These are phyloP conservation scores for Discostella stelligeroides DNA, from an alignment of 108 stramenopile species.

Conservation along the genomic window DNA sequence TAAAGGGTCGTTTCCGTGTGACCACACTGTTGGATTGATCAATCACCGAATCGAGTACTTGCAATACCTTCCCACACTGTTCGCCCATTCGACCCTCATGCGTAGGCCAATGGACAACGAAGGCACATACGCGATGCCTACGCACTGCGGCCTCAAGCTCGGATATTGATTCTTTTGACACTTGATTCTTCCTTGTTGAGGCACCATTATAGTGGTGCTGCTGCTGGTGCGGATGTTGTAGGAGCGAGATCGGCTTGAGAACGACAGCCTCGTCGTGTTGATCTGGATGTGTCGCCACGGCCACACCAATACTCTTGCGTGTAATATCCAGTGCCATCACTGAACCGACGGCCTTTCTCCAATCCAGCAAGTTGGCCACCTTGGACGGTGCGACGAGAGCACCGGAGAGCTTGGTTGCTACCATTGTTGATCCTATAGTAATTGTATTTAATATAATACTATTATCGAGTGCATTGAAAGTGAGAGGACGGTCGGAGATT, in stretches of 20 bases:
- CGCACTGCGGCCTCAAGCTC: slow-evolving; percentile 40
- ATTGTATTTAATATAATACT: too few species aligned
- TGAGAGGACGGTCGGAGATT: too few species aligned
- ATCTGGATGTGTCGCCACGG: slow-evolving; percentile 43
- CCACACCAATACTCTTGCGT: slow-evolving; percentile 40
- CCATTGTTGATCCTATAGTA: slow-evolving; percentile 11
- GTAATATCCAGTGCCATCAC: slow-evolving; percentile 46
- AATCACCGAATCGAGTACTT: slow-evolving; percentile 42
- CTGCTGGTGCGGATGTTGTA: too few species aligned
- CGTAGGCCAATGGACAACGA: slow-evolving; percentile 50
- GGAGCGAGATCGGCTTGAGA: slow-evolving; percentile 22
- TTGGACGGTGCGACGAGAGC: slow-evolving; percentile 44
- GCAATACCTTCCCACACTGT: slow-evolving; percentile 47
- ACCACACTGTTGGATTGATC: slow-evolving; percentile 40
- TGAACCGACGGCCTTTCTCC: slow-evolving; percentile 37
- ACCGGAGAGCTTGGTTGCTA: slow-evolving; percentile 44
- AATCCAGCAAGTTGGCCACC: slow-evolving; percentile 43
- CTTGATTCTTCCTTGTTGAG: slow-evolving; percentile 14
- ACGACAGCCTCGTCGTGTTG: slow-evolving; percentile 17
- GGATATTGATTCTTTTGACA: slow-evolving; percentile 23
- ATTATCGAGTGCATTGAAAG: too few species aligned
- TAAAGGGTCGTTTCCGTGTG: slow-evolving; percentile 43
- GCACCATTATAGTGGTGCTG: neutral
- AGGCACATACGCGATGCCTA: slow-evolving; percentile 43
- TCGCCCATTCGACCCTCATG: slow-evolving; percentile 47